Conservation (phyloP, 2,329 filamentous ascomycete genomes). For the Penicillium hordei region DNA sequence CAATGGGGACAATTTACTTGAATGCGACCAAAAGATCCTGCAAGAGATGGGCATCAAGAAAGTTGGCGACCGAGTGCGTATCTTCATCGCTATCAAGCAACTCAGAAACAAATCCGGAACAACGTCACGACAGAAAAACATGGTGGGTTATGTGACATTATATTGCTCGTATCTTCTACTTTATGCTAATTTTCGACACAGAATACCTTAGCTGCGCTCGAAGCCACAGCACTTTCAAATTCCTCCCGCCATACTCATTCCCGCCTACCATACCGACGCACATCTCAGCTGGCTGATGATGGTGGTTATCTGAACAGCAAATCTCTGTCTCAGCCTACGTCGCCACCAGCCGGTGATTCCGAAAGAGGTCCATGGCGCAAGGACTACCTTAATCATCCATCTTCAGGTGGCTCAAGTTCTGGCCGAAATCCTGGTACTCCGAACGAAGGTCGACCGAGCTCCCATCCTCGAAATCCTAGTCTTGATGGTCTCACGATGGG, state of each 20-base stretch:
- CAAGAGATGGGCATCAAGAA: slow-evolving; percentile 99
- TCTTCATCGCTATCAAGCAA: slow-evolving; percentile 83
- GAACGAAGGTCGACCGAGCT: slow-evolving; percentile 63
- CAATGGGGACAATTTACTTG: slow-evolving; percentile 92
- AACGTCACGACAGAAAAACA: slow-evolving; percentile 78
- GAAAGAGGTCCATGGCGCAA: slow-evolving; percentile 51
- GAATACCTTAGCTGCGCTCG: slow-evolving; percentile 82
- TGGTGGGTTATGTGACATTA: slow-evolving; percentile 58
- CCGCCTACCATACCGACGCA: slow-evolving; percentile 60
- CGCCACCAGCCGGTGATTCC: slow-evolving; percentile 56
- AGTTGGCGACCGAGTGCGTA: slow-evolving; percentile 89
- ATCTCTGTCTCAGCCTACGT: slow-evolving; percentile 66
- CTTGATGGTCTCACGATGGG: slow-evolving; percentile 85
- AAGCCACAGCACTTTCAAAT: slow-evolving; percentile 61
- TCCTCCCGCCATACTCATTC: slow-evolving; percentile 64
- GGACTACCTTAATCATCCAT: slow-evolving; percentile 56
- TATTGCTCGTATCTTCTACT: neutral
- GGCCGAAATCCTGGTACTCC: slow-evolving; percentile 61
- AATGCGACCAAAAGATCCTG: slow-evolving; percentile 93
- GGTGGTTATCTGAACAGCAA: slow-evolving; percentile 51
- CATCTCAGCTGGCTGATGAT: slow-evolving; percentile 51
- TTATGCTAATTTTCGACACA: slow-evolving; percentile 40
- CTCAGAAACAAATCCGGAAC: slow-evolving; percentile 73
- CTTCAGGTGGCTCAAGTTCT: slow-evolving; percentile 54
- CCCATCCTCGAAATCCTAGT: slow-evolving; percentile 78